These are phyloP conservation scores for Diplosphaera chodatii DNA, from an alignment of 139 green algal genomes.

Conservation along the genomic window DNA sequence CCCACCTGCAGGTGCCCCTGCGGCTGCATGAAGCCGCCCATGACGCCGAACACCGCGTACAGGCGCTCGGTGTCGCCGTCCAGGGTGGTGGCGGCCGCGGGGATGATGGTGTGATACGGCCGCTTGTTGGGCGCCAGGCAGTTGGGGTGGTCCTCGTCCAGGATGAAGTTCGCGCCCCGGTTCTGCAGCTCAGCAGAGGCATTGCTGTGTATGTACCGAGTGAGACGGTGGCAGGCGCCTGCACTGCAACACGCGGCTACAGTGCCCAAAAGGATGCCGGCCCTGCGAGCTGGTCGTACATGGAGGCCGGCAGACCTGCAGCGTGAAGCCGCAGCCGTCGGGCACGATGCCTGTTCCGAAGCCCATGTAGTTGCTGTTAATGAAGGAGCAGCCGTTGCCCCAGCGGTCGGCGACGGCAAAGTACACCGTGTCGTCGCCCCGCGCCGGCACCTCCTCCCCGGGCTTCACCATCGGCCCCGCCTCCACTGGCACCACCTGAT, in stretches of 20 bases:
- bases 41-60: conserved; percentile 33
- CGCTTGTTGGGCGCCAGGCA: conserved; percentile 45
- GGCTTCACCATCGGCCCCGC: not conserved
- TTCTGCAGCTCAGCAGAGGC: too few relatives aligned
- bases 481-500: not conserved
- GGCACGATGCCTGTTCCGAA: conserved; percentile 51
- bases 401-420: conserved; percentile 57
- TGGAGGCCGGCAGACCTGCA: conserved; percentile 28
- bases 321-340: conserved; percentile 59
- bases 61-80: conserved; percentile 18
- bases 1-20: too few relatives aligned
- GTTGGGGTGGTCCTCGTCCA: conserved; percentile 47
- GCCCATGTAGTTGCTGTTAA: conserved; percentile 66
- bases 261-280: too few relatives aligned
- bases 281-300: too few relatives aligned
- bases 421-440: conserved; percentile 55
- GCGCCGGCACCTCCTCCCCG: not conserved
- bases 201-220: too few relatives aligned
- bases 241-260: too few relatives aligned
- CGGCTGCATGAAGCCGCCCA: conserved; percentile 42
- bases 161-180: conserved; percentile 38
- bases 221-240: too few relatives aligned
- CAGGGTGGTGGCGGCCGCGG: conserved; percentile 29
- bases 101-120: conserved; percentile 69
- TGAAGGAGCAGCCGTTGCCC: conserved; percentile 66